phyloP scores from a whole-genome alignment of 1,284 basidiomycete genomes.

The Tylopilus sp. region DNA sequence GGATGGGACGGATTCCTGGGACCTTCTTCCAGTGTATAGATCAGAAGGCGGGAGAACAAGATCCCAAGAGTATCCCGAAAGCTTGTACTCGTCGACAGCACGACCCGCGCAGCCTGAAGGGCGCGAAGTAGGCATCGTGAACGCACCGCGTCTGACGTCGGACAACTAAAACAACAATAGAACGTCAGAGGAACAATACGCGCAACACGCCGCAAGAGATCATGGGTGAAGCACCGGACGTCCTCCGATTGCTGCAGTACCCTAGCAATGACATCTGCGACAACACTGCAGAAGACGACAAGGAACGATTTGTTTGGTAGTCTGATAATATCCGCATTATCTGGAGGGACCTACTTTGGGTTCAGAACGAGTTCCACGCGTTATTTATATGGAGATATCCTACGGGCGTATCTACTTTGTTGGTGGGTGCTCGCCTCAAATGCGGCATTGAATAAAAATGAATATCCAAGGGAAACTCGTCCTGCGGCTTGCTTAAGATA shows the following conservation, averaged over 20 bases:
- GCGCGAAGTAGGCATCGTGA: slow-evolving; percentile 42
- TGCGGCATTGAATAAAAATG: slow-evolving; percentile 27
- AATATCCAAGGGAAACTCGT: slow-evolving; percentile 38
- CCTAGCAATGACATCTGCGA: slow-evolving; percentile 45
- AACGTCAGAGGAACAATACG: slow-evolving; percentile 45
- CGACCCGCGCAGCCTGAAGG: slow-evolving; percentile 31
- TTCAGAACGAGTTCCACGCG: slow-evolving; percentile 18
- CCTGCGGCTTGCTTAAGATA: slow-evolving; percentile 33
- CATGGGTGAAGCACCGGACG: slow-evolving; percentile 49
- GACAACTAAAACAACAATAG: slow-evolving; percentile 46
- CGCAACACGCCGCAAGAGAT: slow-evolving; percentile 43
- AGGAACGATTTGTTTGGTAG: slow-evolving; percentile 41
- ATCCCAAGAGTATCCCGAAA: slow-evolving; percentile 29
- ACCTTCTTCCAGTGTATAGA: slow-evolving; percentile 33
- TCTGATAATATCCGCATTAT: slow-evolving; percentile 36
- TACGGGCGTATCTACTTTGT: slow-evolving; percentile 32
- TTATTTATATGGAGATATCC: slow-evolving; percentile 6
- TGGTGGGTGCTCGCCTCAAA: slow-evolving; percentile 17
- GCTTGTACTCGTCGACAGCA: slow-evolving; percentile 19
- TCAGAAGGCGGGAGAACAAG: slow-evolving; percentile 35
- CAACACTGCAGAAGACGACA: slow-evolving; percentile 45
- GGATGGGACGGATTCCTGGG: slow-evolving; percentile 24
- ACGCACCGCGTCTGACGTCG: slow-evolving; percentile 38
- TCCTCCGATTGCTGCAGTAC: slow-evolving; percentile 42
- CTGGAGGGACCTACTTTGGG: slow-evolving; percentile 23